Evolutionary conservation across 2,329 filamentous ascomycete genomes (phyloP).

Genomic region (Rhinocladiella similis): DNA sequence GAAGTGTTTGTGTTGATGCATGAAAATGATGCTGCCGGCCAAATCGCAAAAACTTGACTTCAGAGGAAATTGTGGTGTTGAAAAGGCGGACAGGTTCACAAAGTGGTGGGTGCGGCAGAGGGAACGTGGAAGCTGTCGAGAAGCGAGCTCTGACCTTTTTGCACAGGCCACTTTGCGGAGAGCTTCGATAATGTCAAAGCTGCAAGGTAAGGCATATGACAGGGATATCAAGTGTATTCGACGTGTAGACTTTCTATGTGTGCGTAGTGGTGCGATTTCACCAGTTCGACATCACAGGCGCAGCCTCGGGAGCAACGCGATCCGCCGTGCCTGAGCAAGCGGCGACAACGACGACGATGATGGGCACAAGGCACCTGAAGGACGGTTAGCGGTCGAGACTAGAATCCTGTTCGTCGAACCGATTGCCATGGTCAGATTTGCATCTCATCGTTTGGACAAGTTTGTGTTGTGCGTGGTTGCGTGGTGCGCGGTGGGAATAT

Average conservation of each 20-base stretch:
- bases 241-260: neutral
- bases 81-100: slow-evolving; percentile 6
- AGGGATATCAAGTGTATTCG: neutral
- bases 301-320: slow-evolving; percentile 10
- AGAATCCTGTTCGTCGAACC: slow-evolving; percentile 2
- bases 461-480: neutral
- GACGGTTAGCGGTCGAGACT: slow-evolving; percentile 7
- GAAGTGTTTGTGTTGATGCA: slow-evolving; percentile 3
- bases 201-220: slow-evolving; percentile 5
- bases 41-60: neutral
- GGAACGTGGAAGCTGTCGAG: slow-evolving; percentile 2
- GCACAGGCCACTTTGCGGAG: slow-evolving; percentile 8
- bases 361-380: neutral
- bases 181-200: slow-evolving; percentile 4
- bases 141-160: slow-evolving; percentile 1
- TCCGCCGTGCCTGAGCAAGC: slow-evolving; percentile 6
- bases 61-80: slow-evolving; percentile 6
- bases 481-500: neutral
- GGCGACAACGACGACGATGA: neutral
- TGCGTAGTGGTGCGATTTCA: slow-evolving; percentile 1
- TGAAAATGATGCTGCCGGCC: neutral
- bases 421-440: slow-evolving; percentile 15
- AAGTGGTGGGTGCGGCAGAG: slow-evolving; percentile 12
- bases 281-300: neutral
- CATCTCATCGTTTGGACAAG: slow-evolving; percentile 1